These are phyloP conservation scores for Aspergillus pseudoterreus DNA, from an alignment of 2,329 filamentous ascomycete species.

Conservation along the genomic window DNA sequence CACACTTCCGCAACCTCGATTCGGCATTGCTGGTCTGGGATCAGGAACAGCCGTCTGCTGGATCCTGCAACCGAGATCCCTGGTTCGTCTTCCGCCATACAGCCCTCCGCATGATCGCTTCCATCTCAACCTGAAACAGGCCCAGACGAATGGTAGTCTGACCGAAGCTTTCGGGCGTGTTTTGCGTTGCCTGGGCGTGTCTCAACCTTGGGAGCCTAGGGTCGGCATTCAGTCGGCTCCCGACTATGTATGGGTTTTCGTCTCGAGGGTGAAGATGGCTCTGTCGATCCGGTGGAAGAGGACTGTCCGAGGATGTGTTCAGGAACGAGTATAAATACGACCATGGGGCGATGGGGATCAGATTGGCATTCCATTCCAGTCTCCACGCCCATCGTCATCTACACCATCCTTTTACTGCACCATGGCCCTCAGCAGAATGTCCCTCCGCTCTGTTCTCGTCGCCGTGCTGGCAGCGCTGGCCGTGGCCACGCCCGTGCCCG, in stretches of 20 bases:
- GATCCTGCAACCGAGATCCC: background rate
- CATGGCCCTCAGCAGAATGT: constrained; percentile 8
- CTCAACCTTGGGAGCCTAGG: background rate
- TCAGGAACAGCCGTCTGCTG: background rate
- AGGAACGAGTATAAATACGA: background rate
- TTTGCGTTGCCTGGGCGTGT: background rate
- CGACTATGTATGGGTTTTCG: background rate
- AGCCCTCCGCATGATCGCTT: background rate
- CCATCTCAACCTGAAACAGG: constrained; percentile 1
- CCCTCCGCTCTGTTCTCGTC: constrained; percentile 13
- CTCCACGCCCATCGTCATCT: background rate
- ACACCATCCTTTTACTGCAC: background rate
- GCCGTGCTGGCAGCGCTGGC: constrained; percentile 11
- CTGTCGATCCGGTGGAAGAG: background rate
- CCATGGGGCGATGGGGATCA: background rate
- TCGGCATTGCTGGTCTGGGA: background rate
- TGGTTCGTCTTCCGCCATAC: background rate
- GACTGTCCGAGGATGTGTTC: background rate
- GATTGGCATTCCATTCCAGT: background rate
- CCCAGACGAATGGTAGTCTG: background rate
- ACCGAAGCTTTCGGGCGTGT: background rate
- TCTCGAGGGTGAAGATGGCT: background rate
- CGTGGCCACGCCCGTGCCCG: constrained; percentile 13
- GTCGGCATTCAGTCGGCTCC: background rate
- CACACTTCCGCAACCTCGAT: background rate